Evolutionary conservation across 2,329 filamentous ascomycete genomes (phyloP).

Genomic region (Penicillium sp.): DNA sequence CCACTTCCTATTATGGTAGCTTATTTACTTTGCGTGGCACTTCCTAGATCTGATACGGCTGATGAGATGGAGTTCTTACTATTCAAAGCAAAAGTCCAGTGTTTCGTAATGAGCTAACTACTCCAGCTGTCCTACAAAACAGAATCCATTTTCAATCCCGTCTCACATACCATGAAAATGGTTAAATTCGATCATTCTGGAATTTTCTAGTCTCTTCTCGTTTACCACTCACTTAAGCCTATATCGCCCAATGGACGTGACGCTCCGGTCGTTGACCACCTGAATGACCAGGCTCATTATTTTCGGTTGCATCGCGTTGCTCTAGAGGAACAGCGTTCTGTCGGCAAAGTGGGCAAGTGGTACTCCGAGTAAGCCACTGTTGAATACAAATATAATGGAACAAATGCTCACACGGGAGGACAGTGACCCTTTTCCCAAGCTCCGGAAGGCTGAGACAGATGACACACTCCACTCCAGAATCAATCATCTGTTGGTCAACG

Average conservation of each 20-base stretch:
- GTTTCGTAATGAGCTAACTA: neutral
- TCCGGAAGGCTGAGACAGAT: neutral
- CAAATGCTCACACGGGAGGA: neutral
- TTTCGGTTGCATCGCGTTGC: neutral
- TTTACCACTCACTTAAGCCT: neutral
- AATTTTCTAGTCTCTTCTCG: neutral
- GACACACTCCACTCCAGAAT: neutral
- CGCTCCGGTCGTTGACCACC: neutral
- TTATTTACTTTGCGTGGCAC: neutral
- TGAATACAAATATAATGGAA: neutral
- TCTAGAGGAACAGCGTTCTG: neutral
- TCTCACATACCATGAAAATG: neutral
- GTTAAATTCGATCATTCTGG: neutral
- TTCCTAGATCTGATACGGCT: neutral
- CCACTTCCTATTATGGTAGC: neutral
- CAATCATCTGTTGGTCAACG: neutral
- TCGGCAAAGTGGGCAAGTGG: neutral
- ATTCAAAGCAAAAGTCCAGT: neutral
- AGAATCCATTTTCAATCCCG: neutral
- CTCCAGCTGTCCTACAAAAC: no score
- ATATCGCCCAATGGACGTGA: neutral
- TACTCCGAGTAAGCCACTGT: neutral
- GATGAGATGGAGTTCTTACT: neutral
- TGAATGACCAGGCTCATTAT: neutral
- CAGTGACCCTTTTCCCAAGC: neutral